Base-by-base conservation (phyloP, 805 yeast genomes). In the Candida incommunis region DNA sequence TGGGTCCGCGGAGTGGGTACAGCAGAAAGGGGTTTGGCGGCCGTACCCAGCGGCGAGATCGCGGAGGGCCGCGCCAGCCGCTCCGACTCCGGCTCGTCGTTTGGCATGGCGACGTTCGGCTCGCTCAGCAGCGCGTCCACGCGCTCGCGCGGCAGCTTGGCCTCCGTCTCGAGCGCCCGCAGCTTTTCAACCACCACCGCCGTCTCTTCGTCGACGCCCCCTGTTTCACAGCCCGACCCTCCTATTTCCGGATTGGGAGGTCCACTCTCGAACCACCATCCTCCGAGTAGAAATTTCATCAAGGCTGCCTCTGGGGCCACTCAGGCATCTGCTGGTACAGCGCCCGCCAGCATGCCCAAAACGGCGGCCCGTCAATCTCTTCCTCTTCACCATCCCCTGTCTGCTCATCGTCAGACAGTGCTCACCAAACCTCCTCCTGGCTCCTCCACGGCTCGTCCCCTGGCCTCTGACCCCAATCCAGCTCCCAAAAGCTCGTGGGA, bases 161-260 rank as follows among this genome's bases (percentile, higher is more conserved):
- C n/a, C n/a, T n/a, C n/a, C n/a, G n/a, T n/a, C n/a, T n/a, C n/a
- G n/a, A n/a, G n/a, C n/a, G n/a, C n/a, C n/a, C n/a, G n/a, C n/a
- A n/a, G n/a, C n/a, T n/a, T n/a, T n/a, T n/a, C n/a, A n/a, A n/a
- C n/a, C n/a, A n/a, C n/a, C n/a, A n/a, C n/a, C n/a, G n/a, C n/a
- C n/a, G n/a, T 9, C 27, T 13, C 27, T 7, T 13, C 7, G 27
- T 25, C 13, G 27, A 31, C 37, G 37, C 37, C 37, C 37, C 37
- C 37, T 31, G 37, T 31, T 31, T 31, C 37, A 31, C 37, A 31
- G 5, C 20, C 37, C 7, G 37, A 31, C 37, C 37, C 37, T n/a
- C n/a, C n/a, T 31, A 31, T 18, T 31, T 7, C 37, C 37, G 37
- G 18, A 31, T 31, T 31, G 7, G 37, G 37, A 11, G 18, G 20